A percentile compares a stretch with the other conserved stretches of the same genome.
Conservation (phyloP, 768 basidiomycete species). For the Pisolithus sp. region DNA sequence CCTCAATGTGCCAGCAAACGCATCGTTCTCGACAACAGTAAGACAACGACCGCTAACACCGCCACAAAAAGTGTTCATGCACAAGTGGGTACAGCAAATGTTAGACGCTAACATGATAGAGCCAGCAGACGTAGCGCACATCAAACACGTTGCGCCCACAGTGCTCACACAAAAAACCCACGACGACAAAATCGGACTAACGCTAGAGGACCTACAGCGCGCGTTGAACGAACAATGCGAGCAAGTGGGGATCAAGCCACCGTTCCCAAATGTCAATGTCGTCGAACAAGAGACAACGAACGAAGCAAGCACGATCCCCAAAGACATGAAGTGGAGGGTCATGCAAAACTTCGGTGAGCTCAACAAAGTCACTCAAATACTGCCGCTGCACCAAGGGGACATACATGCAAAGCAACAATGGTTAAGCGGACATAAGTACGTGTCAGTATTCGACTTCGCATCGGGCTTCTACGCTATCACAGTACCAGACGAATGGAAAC, state of each 20-base stretch:
- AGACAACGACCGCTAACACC: background rate
- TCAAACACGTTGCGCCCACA: slow-evolving; percentile 10
- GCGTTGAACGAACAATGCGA: slow-evolving; percentile 19
- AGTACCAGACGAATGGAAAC: too few relatives aligned
- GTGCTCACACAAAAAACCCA: slow-evolving; percentile 34
- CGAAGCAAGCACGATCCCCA: background rate
- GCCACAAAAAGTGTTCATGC: too few relatives aligned
- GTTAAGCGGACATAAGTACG: too few relatives aligned
- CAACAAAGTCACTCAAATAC: background rate
- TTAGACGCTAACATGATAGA: too few relatives aligned
- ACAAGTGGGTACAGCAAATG: too few relatives aligned
- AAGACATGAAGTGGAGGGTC: background rate
- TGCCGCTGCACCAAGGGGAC: background rate
- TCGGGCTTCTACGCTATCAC: too few relatives aligned
- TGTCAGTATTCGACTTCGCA: too few relatives aligned
- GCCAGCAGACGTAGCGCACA: background rate
- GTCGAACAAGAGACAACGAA: background rate
- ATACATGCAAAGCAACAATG: too few relatives aligned
- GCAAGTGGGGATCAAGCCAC: background rate
- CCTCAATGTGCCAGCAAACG: slow-evolving; percentile 1
- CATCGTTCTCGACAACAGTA: background rate
- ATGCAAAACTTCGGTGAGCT: background rate
- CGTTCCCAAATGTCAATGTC: background rate
- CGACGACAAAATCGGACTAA: slow-evolving; percentile 19
- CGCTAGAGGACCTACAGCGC: slow-evolving; percentile 29